phyloP scores from a whole-genome alignment of 2,329 filamentous ascomycete species.

The Cercospora sesami region DNA sequence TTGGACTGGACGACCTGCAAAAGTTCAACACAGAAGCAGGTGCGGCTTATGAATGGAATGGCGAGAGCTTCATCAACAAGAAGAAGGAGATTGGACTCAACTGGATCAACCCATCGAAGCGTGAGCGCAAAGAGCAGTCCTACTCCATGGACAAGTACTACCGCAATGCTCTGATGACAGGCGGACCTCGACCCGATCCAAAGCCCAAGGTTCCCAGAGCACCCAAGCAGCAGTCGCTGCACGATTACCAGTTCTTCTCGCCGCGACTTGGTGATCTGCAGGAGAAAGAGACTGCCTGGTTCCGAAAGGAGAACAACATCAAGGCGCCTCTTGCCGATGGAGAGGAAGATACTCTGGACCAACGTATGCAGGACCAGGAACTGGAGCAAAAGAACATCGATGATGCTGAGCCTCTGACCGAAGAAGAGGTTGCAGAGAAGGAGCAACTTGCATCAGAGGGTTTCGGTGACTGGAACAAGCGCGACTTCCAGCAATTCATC shows the following conservation, averaged over 20 bases:
- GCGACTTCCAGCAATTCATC: constrained; percentile 97
- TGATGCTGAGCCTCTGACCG: constrained; percentile 80
- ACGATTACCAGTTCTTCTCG: constrained; percentile 98
- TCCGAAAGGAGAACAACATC: constrained; percentile 93
- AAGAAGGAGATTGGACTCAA: constrained; percentile 83
- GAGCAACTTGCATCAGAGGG: constrained; percentile 76
- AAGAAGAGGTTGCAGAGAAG: constrained; percentile 88
- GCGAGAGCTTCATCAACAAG: constrained; percentile 86
- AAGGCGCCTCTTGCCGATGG: constrained; percentile 89
- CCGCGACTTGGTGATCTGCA: constrained; percentile 80
- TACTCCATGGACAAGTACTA: constrained; percentile 99
- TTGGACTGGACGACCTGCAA: constrained; percentile 93
- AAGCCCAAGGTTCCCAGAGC: constrained; percentile 96
- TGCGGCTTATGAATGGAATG: constrained; percentile 93
- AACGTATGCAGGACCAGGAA: constrained; percentile 83
- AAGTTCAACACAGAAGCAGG: constrained; percentile 92
- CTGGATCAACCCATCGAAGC: constrained; percentile 98
- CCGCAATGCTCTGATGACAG: constrained; percentile 81
- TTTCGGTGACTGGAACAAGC: constrained; percentile 91
- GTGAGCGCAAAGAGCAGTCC: constrained; percentile 95
- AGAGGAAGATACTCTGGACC: constrained; percentile 79
- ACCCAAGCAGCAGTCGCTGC: constrained; percentile 85
- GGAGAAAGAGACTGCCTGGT: constrained; percentile 92
- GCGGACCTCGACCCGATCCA: constrained; percentile 73
- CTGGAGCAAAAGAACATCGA: constrained; percentile 91